A percentile compares a stretch with the other conserved stretches of the same genome.
phyloP scores from a whole-genome alignment of 2,329 filamentous ascomycete species.

The Colletotrichum euphorbiae region DNA sequence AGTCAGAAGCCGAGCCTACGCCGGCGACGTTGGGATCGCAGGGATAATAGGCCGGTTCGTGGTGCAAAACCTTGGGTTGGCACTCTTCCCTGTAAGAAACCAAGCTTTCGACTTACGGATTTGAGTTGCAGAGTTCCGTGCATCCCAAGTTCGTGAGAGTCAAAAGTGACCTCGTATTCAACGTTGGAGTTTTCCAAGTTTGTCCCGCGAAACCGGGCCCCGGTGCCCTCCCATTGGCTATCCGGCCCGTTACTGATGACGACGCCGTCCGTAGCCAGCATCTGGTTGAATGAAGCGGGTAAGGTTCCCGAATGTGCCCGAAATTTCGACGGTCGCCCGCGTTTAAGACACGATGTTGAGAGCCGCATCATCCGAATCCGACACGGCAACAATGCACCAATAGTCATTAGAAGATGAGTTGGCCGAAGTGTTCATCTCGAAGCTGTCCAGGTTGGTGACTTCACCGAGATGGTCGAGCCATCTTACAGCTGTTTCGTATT shows the following conservation, averaged over 20 bases:
- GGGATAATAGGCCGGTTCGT: background rate
- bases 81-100: no score
- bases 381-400: no score
- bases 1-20: no score
- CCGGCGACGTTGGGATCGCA: background rate
- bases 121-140: background rate
- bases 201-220: background rate
- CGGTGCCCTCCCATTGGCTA: background rate
- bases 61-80: background rate
- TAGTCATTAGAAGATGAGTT: no score
- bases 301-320: background rate
- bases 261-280: background rate
- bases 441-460: no score
- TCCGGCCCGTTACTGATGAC: background rate
- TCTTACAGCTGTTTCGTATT: no score
- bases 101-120: background rate
- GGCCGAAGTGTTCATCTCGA: no score
- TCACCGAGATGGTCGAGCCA: no score
- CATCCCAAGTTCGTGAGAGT: background rate
- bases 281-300: conserved; percentile 1
- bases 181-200: background rate
- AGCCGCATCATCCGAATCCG: no score
- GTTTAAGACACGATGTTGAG: no score
- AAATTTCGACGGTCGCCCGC: no score
- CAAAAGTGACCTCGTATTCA: conserved; percentile 1